phyloP scores from a whole-genome alignment of 208 protist genomes.

The Leishmania tropica region DNA sequence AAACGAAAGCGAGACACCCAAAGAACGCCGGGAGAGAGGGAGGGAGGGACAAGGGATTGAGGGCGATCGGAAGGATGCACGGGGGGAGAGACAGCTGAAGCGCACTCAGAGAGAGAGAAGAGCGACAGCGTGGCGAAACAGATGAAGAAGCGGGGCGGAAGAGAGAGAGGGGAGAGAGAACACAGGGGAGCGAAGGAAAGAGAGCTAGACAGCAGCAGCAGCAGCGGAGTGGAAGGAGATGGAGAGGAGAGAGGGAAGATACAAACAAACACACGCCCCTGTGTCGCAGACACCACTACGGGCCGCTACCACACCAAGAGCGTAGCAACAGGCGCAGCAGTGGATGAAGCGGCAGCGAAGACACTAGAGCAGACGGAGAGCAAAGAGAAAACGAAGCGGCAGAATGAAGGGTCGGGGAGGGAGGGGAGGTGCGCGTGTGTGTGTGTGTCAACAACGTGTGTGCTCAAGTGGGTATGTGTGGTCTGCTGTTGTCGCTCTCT shows the following conservation, averaged over 20 bases:
- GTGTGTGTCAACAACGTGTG: neutral
- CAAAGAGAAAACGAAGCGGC: neutral
- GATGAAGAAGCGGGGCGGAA: neutral
- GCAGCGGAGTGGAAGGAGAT: neutral
- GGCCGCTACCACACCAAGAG: neutral
- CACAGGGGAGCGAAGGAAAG: neutral
- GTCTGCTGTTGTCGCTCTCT: neutral
- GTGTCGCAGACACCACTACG: neutral
- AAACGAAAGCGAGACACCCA: neutral
- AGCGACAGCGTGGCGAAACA: neutral
- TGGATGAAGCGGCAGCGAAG: neutral
- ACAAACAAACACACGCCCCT: neutral
- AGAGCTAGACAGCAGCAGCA: slow-evolving; percentile 4
- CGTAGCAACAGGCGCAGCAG: neutral
- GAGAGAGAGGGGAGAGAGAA: neutral
- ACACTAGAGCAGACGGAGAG: neutral
- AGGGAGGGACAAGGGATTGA: too few species aligned
- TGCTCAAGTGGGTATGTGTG: neutral
- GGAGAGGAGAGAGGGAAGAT: neutral
- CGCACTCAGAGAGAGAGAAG: neutral
- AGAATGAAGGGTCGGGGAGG: neutral
- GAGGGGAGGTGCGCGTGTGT: neutral
- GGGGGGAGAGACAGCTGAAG: neutral
- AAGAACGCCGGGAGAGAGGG: neutral
- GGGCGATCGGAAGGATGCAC: too few species aligned